Evolutionary conservation across 108 stramenopile genomes (phyloP).

Genomic region (Parmales sp.): DNA sequence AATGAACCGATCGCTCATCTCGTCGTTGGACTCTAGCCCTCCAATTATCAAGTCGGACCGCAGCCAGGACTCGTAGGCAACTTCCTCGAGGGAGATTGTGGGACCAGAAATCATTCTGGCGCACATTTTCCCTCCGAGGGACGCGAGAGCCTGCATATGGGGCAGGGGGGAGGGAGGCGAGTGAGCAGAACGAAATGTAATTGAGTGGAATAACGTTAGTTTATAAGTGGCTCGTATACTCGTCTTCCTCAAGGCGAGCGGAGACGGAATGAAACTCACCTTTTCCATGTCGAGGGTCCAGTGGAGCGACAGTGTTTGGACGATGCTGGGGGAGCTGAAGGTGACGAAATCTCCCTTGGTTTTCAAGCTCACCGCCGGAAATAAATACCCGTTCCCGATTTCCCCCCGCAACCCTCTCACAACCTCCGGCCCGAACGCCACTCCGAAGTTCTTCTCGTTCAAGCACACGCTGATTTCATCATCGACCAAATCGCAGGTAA

Average conservation of each 20-base stretch:
- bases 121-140: not conserved
- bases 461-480: no score
- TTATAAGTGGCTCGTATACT: no score
- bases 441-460: not conserved
- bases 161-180: no score
- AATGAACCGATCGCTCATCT: not conserved
- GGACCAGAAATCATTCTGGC: not conserved
- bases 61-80: not conserved
- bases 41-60: slow-evolving; percentile 4
- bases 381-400: not conserved
- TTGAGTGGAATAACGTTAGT: no score
- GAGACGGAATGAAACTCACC: no score
- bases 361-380: not conserved
- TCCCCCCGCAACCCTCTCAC: no score
- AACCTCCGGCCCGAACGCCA: not conserved
- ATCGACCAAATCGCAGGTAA: no score
- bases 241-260: no score
- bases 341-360: not conserved
- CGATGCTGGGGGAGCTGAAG: not conserved
- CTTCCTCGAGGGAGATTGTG: not conserved
- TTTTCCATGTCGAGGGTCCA: not conserved
- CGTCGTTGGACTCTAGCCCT: not conserved
- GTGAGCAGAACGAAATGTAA: no score
- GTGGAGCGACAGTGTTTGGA: not conserved
- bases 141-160: no score